phyloP scores from a whole-genome alignment of 768 basidiomycete genomes.

The Termitomyces sp. region DNA sequence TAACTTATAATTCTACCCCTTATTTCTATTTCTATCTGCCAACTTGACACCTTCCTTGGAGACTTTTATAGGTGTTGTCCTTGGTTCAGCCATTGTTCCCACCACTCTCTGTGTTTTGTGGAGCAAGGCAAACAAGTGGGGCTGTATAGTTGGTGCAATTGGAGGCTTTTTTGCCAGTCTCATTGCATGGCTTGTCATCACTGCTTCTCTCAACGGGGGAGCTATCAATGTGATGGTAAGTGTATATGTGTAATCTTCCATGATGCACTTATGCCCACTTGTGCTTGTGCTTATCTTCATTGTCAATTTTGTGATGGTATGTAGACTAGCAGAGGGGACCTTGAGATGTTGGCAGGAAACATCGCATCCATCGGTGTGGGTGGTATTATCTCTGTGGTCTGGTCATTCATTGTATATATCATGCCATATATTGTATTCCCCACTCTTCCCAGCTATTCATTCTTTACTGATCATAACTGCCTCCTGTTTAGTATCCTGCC shows the following conservation, averaged over 20 bases:
- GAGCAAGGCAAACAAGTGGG: constrained; percentile 82
- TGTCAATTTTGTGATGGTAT: neutral
- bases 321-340: constrained; percentile 50
- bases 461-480: constrained; percentile 22
- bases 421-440: neutral
- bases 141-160: constrained; percentile 73
- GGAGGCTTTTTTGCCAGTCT: constrained; percentile 67
- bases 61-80: constrained; percentile 87
- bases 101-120: constrained; percentile 86
- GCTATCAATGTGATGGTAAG: constrained; percentile 67
- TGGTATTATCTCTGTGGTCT: constrained; percentile 64
- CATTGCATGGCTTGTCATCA: constrained; percentile 83
- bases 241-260: neutral
- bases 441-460: constrained; percentile 18
- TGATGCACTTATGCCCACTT: neutral
- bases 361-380: constrained; percentile 82
- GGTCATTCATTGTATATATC: constrained; percentile 58
- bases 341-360: constrained; percentile 84
- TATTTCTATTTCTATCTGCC: too few species aligned
- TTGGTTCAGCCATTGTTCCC: constrained; percentile 83
- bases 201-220: constrained; percentile 63
- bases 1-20: too few species aligned
- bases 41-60: constrained; percentile 26
- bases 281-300: neutral
- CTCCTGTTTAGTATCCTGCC: constrained; percentile 46